A percentile compares a stretch with the other conserved stretches of the same genome.
phyloP scores from a whole-genome alignment of 2,329 filamentous ascomycete genomes.

The Fusarium sp. region DNA sequence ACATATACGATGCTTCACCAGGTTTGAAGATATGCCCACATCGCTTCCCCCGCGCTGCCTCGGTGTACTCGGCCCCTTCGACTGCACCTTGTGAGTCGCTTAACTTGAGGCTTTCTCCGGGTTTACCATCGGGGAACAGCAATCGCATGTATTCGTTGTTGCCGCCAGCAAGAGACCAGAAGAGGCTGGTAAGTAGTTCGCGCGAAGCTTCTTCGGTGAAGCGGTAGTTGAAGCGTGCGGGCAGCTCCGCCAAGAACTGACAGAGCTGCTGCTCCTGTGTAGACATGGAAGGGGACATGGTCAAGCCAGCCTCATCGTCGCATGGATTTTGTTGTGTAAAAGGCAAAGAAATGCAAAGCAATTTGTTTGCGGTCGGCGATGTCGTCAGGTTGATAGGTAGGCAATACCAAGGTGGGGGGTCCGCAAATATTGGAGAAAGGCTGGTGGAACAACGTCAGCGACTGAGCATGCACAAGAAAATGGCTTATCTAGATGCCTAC shows the following conservation, averaged over 20 bases:
- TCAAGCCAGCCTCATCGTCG: slow-evolving; percentile 50
- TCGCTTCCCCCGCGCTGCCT: slow-evolving; percentile 89
- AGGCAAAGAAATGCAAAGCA: slow-evolving; percentile 18
- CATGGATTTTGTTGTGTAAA: slow-evolving; percentile 9
- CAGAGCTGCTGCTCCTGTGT: slow-evolving; percentile 86
- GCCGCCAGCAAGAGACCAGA: slow-evolving; percentile 85
- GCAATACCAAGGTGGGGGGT: slow-evolving; percentile 31
- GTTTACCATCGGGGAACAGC: slow-evolving; percentile 84
- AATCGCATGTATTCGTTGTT: slow-evolving; percentile 79
- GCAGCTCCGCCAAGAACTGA: slow-evolving; percentile 83
- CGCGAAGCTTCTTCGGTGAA: slow-evolving; percentile 79
- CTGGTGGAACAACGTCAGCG: slow-evolving; percentile 43
- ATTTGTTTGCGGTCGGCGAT: slow-evolving; percentile 39
- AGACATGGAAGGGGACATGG: slow-evolving; percentile 68
- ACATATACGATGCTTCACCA: slow-evolving; percentile 93
- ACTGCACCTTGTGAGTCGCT: slow-evolving; percentile 90
- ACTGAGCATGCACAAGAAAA: slow-evolving; percentile 13
- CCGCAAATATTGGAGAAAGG: slow-evolving; percentile 43
- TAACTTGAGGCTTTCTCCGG: slow-evolving; percentile 78
- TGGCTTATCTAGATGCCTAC: slow-evolving; percentile 5
- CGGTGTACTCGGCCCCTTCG: slow-evolving; percentile 94
- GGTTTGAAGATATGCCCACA: slow-evolving; percentile 98
- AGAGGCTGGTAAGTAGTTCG: slow-evolving; percentile 83
- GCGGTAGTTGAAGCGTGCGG: slow-evolving; percentile 78
- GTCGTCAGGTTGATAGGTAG: slow-evolving; percentile 42